Conservation (phyloP, 108 stramenopile species). For the Cyclotella sp. region DNA sequence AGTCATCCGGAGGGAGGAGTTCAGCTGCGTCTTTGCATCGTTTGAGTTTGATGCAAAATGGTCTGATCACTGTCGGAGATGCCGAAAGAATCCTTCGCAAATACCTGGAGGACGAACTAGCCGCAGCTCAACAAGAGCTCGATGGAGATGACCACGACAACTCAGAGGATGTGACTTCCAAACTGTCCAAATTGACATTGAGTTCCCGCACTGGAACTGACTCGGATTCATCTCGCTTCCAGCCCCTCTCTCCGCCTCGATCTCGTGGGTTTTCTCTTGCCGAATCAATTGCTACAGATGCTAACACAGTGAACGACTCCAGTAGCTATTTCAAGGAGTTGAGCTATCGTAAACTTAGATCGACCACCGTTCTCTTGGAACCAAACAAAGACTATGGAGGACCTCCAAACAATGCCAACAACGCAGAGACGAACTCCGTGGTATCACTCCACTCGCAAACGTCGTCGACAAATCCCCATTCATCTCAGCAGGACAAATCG, state of each 20-base stretch:
- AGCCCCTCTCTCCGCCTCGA: conserved; percentile 39
- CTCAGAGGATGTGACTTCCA: conserved; percentile 55
- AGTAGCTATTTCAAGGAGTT: conserved; percentile 78
- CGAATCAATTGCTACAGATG: conserved; percentile 24
- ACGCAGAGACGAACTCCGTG: conserved; percentile 26
- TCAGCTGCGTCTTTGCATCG: conserved; percentile 16
- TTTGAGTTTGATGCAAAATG: conserved; percentile 54
- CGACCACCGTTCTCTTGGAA: conserved; percentile 82
- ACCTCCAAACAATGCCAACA: conserved; percentile 31
- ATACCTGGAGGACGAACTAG: conserved; percentile 74
- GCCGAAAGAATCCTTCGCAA: conserved; percentile 77
- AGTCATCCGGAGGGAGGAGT: conserved; percentile 20
- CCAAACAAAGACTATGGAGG: conserved; percentile 43
- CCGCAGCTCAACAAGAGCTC: conserved; percentile 61
- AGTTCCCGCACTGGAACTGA: not conserved
- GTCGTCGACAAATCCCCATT: conserved; percentile 17
- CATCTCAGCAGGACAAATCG: conserved; percentile 56
- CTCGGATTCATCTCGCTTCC: conserved; percentile 18
- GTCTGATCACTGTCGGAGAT: conserved; percentile 75
- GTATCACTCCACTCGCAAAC: conserved; percentile 41
- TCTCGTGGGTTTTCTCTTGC: conserved; percentile 37
- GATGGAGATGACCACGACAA: conserved; percentile 55
- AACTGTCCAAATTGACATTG: conserved; percentile 63
- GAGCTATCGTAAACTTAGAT: conserved; percentile 70
- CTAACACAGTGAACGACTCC: conserved; percentile 30